Conservation (phyloP, 176 grass and related monocot species). For the Otatea glauca region DNA sequence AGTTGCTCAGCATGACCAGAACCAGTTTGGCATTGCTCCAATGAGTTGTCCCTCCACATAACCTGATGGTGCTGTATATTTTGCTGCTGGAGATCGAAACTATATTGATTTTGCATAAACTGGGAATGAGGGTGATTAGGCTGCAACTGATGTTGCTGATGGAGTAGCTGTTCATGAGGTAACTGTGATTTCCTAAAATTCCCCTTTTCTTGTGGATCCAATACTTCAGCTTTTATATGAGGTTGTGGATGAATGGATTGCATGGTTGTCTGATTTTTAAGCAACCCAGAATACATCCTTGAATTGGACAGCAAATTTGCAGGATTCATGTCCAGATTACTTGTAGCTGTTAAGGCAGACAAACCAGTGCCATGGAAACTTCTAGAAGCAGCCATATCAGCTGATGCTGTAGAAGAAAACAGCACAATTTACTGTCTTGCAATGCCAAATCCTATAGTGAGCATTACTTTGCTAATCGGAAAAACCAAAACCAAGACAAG, state of each 20-base stretch:
- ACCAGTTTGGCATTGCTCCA: background rate
- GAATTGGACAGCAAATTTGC: conserved; percentile 50
- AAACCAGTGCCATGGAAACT: conserved; percentile 45
- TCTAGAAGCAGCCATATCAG: conserved; percentile 46
- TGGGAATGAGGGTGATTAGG: conserved; percentile 32
- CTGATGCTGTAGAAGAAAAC: conserved; percentile 33
- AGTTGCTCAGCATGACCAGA: conserved; percentile 37
- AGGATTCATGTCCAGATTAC: conserved; percentile 43
- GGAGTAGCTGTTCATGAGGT: conserved; percentile 43
- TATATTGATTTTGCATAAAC: conserved; percentile 39
- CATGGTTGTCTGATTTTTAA: conserved; percentile 47
- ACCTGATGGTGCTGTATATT: background rate
- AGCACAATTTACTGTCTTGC: conserved; percentile 23
- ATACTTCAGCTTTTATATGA: conserved; percentile 49
- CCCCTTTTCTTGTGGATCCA: conserved; percentile 56
- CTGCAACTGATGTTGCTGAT: conserved; percentile 47
- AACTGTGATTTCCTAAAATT: conserved; percentile 54
- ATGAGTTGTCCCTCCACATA: conserved; percentile 2
- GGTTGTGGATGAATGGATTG: conserved; percentile 51
- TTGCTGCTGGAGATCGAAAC: background rate
- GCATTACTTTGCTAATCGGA: conserved; percentile 13
- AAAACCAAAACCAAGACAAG: conserved; percentile 18
- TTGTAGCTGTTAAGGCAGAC: conserved; percentile 50
- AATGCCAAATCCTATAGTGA: conserved; percentile 20
- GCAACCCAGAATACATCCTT: conserved; percentile 38